Percentiles rank a stretch among this genome's conserved stretches.
Evolutionary conservation across 2,329 filamentous ascomycete genomes (phyloP).

Genomic region (Aspergillus sp.): DNA sequence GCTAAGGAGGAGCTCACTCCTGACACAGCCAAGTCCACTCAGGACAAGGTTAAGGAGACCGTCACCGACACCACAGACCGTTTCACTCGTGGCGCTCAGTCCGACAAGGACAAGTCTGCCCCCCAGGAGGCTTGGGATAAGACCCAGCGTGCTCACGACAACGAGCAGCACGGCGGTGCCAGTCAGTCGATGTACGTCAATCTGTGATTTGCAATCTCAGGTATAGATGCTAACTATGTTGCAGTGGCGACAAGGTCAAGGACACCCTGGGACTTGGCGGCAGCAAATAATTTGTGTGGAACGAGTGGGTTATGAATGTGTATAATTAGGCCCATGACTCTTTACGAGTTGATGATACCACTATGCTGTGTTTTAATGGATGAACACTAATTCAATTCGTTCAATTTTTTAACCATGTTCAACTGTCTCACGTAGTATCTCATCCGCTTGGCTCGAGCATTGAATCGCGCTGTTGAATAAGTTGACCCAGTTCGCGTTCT

Average conservation of each 20-base stretch:
- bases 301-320: neutral
- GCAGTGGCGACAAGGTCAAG: conserved; percentile 41
- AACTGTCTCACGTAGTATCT: neutral
- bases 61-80: conserved; percentile 53
- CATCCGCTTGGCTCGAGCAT: conserved; percentile 65
- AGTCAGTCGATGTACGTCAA: conserved; percentile 34
- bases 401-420: neutral
- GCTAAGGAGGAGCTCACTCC: conserved; percentile 52
- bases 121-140: conserved; percentile 49
- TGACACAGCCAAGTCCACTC: conserved; percentile 55
- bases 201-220: neutral
- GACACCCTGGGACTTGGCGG: conserved; percentile 34
- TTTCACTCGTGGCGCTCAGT: conserved; percentile 43
- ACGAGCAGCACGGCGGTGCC: conserved; percentile 32
- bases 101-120: conserved; percentile 51
- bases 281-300: conserved; percentile 10
- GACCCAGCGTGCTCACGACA: conserved; percentile 40
- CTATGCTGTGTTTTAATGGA: conserved; percentile 1
- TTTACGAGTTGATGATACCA: conserved; percentile 22
- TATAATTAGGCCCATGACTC: conserved; percentile 11
- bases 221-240: neutral
- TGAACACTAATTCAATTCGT: neutral
- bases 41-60: conserved; percentile 50
- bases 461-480: conserved; percentile 60
- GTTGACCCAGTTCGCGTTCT: conserved; percentile 54